Base-by-base conservation (phyloP, 495 filamentous ascomycete genomes). In the Glarea lozoyensis region DNA sequence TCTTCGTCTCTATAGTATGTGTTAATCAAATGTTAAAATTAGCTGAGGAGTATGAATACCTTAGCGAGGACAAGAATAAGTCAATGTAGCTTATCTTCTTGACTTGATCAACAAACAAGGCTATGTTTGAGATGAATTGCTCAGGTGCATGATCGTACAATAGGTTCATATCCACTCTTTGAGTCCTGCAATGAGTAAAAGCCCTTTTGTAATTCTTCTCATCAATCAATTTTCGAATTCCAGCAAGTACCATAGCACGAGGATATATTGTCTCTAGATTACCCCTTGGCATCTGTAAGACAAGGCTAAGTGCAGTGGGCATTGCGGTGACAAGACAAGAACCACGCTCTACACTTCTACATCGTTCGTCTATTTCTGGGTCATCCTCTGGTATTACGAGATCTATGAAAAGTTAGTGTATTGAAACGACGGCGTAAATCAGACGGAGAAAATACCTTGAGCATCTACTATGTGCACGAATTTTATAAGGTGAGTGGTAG, bases 131-230 rank as follows among this genome's bases (percentile, higher is more conserved):
- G 63, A 95, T 69, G 55, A 98, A 94, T 47, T 92, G 84, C 32
- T 76, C 66, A 0, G 88, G 86, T 5, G 75, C 76, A 66, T 97
- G 82, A 58, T 98, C 92, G 58, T 94, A 89, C n/a, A 98, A 67
- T 41, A 98, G 90, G 56, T 97, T 98, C 81, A 96, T 87, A 56
- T 98, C 92, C 2, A 98, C 92, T 48, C 92, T 77, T 57, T 96
- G 93, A 39, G 80, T 88, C 23, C 92, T 78, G 58, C 92, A 98
- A 29, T 82, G 78, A 19, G 85, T 64, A 58, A 94, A 98, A 1
- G 92, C 92, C 42, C 71, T 76, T 34, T 70, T 79, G 52, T 96
- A 98, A 34, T 92, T 71, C 57, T 82, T 85, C 15, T 69, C 64
- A 45, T 84, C 82, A 40, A 98, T 84, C 30, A 81, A 79, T 25